Conservation (phyloP, 192 early-diverging fungal genomes). For the Chytriomyces sp. region DNA sequence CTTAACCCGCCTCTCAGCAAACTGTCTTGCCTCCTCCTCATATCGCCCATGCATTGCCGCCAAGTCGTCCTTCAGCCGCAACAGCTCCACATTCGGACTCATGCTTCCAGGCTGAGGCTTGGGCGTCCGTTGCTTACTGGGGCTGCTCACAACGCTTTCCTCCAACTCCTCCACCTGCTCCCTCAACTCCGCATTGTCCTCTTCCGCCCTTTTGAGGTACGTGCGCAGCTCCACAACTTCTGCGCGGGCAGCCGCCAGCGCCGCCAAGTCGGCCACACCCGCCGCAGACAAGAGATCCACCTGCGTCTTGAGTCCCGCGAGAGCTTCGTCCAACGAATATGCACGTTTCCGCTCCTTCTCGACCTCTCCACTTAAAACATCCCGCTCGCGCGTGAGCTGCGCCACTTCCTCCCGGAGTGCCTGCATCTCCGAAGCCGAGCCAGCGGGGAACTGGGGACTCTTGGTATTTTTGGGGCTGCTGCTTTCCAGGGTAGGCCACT, state of each 20-base stretch:
- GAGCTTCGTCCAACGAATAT: neutral
- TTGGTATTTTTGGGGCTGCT: neutral
- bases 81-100: neutral
- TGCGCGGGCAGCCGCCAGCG: neutral
- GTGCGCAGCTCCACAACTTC: conserved; percentile 1
- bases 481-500: neutral
- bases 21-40: conserved; percentile 3
- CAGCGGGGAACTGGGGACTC: neutral
- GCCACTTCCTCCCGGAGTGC: neutral
- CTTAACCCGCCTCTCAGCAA: neutral
- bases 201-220: conserved; percentile 16
- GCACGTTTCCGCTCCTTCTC: neutral
- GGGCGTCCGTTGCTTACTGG: neutral
- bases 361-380: neutral
- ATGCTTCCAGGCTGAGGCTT: neutral
- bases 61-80: conserved; percentile 3
- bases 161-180: conserved; percentile 23
- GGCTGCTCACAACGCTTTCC: neutral
- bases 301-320: neutral
- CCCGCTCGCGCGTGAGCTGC: neutral
- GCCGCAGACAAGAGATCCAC: neutral
- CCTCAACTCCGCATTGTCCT: conserved; percentile 14
- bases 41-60: neutral
- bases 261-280: neutral
- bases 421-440: neutral